A percentile compares a stretch with the other conserved stretches of the same genome.
Evolutionary conservation across 345 rosid genomes (phyloP).

Genomic region (Anastatica hierochuntica): DNA sequence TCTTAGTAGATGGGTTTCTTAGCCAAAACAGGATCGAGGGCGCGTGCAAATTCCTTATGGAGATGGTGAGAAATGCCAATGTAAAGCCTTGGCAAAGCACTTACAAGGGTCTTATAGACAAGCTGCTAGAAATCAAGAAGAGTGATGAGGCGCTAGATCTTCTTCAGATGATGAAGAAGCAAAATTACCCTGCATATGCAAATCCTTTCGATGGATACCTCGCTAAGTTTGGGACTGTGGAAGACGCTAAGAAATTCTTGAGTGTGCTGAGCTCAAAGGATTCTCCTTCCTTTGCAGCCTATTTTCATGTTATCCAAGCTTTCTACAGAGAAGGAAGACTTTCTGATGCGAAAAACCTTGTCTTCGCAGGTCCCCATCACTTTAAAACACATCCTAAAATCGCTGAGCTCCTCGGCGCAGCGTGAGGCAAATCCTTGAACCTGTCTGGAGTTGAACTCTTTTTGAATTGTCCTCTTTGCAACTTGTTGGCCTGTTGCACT

Average conservation of each 20-base stretch:
- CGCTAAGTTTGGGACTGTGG: slow-evolving; percentile 62
- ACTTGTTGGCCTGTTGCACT: too few species aligned
- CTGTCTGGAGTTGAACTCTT: neutral
- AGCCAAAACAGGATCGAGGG: slow-evolving; percentile 49
- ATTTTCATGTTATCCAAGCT: slow-evolving; percentile 38
- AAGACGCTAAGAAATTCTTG: slow-evolving; percentile 57
- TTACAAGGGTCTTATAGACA: slow-evolving; percentile 53
- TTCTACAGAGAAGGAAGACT: slow-evolving; percentile 70
- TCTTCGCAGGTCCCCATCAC: slow-evolving; percentile 66
- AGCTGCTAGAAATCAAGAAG: slow-evolving; percentile 53
- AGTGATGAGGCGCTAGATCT: slow-evolving; percentile 68
- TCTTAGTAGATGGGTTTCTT: slow-evolving; percentile 56
- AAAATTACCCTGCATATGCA: slow-evolving; percentile 43
- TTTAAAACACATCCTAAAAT: slow-evolving; percentile 52
- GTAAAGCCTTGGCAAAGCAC: slow-evolving; percentile 83
- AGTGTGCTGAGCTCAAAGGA: slow-evolving; percentile 51
- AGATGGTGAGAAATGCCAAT: slow-evolving; percentile 39
- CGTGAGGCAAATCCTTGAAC: too few species aligned
- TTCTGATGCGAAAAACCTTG: slow-evolving; percentile 66
- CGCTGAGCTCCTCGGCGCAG: slow-evolving; percentile 48
- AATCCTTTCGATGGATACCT: slow-evolving; percentile 56
- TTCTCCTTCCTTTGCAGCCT: slow-evolving; percentile 50
- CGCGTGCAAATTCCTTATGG: slow-evolving; percentile 47
- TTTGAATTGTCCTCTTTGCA: too few species aligned
- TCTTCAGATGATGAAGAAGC: slow-evolving; percentile 59